Conservation (phyloP, 805 yeast species). For the Saccharomycopsis sp. region DNA sequence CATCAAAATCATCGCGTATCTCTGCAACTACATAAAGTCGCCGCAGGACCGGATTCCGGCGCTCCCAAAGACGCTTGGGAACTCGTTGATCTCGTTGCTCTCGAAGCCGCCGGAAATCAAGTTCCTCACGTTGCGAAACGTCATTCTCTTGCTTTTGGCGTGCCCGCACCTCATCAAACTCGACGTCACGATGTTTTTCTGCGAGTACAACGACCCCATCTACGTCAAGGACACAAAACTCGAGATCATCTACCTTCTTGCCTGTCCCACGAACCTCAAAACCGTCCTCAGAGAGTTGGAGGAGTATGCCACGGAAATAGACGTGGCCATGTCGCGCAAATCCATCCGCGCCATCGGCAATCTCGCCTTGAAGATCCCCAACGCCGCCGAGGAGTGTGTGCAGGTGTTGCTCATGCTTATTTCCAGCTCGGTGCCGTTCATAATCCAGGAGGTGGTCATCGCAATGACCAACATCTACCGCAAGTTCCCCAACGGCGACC, state of each 20-base stretch:
- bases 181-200: slow-evolving; percentile 76
- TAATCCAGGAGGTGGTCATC: slow-evolving; percentile 73
- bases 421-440: slow-evolving; percentile 59
- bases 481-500: slow-evolving; percentile 55
- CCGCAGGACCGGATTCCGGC: slow-evolving; percentile 50
- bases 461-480: slow-evolving; percentile 73
- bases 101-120: slow-evolving; percentile 79
- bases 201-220: slow-evolving; percentile 77
- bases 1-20: slow-evolving; percentile 62
- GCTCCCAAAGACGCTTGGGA: slow-evolving; percentile 53
- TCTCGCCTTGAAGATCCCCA: slow-evolving; percentile 67
- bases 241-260: slow-evolving; percentile 76
- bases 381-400: slow-evolving; percentile 58
- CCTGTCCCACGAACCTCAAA: slow-evolving; percentile 54
- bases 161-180: slow-evolving; percentile 51
- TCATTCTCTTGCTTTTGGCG: slow-evolving; percentile 64
- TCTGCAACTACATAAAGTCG: slow-evolving; percentile 60
- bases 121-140: slow-evolving; percentile 74
- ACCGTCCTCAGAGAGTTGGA: slow-evolving; percentile 67
- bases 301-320: slow-evolving; percentile 84
- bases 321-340: slow-evolving; percentile 77
- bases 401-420: slow-evolving; percentile 52
- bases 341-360: slow-evolving; percentile 89
- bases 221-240: slow-evolving; percentile 86
- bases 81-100: slow-evolving; percentile 60